These are phyloP conservation scores for Coemansia sp. DNA, from an alignment of 192 early-diverging fungal species.

Conservation along the genomic window DNA sequence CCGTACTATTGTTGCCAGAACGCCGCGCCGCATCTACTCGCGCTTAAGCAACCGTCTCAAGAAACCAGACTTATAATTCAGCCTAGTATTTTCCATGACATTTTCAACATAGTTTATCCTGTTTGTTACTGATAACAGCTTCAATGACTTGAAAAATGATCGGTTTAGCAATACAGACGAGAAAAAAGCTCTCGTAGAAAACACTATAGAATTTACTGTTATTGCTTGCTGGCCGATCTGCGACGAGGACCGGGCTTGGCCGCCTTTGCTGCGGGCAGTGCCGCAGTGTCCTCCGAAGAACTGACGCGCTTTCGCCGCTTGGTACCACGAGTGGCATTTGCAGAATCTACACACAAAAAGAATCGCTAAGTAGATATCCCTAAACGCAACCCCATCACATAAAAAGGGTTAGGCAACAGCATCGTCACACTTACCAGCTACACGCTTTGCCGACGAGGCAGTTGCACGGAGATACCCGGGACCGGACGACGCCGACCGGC, in stretches of 20 bases:
- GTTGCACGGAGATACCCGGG: conserved; percentile 51
- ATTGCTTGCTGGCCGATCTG: conserved; percentile 23
- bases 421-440: conserved; percentile 16
- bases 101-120: no score
- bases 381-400: neutral
- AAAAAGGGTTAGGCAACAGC: no score
- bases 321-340: conserved; percentile 17
- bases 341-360: conserved; percentile 15
- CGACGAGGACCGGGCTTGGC: conserved; percentile 24
- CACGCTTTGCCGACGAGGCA: conserved; percentile 41
- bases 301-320: conserved; percentile 43
- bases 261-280: conserved; percentile 16
- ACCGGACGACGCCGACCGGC: neutral
- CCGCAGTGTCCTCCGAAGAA: conserved; percentile 5
- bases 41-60: conserved; percentile 16
- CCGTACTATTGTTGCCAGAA: conserved; percentile 19
- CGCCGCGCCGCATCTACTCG: conserved; percentile 34
- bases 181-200: neutral
- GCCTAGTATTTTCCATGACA: no score
- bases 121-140: no score
- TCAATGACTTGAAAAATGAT: neutral
- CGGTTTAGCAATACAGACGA: neutral
- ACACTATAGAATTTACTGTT: conserved; percentile 1
- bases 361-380: neutral
- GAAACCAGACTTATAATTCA: neutral